phyloP scores from a whole-genome alignment of 2,329 filamentous ascomycete species.

The Paecilomyces sp. region DNA sequence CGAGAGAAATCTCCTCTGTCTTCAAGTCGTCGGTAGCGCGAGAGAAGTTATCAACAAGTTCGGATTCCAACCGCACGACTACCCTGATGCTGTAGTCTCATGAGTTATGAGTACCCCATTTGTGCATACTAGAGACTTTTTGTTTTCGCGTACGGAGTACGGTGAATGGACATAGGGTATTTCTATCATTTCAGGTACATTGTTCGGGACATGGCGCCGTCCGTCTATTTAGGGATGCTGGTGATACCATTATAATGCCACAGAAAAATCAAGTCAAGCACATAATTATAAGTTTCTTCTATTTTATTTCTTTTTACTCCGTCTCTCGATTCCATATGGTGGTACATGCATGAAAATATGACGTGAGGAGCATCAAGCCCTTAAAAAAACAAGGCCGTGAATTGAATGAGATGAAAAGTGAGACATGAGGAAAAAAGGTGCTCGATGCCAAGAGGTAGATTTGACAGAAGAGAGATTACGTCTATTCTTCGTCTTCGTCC shows the following conservation, averaged over 20 bases:
- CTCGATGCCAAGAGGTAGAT: neutral
- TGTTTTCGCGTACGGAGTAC: neutral
- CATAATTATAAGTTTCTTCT: neutral
- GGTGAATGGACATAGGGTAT: neutral
- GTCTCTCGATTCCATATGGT: neutral
- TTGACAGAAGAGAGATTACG: neutral
- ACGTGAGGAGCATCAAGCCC: neutral
- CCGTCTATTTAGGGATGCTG: neutral
- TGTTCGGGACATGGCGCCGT: neutral
- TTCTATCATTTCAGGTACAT: neutral
- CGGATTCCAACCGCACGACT: conserved; percentile 27
- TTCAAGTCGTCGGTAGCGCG: conserved; percentile 27
- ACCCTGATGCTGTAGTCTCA: conserved; percentile 18
- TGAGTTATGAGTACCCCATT: neutral
- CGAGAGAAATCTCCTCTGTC: conserved; percentile 25
- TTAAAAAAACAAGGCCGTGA: neutral
- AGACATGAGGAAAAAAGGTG: neutral
- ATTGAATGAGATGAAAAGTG: neutral
- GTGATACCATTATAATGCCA: neutral
- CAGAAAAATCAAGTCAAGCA: neutral
- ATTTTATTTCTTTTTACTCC: neutral
- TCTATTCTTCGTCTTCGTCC: conserved; percentile 38
- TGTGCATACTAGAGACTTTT: neutral
- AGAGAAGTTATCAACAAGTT: conserved; percentile 26
- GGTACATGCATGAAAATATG: neutral